Percentiles rank a stretch among this genome's conserved stretches.
These are phyloP conservation scores for Hypholoma fasciculare DNA, from an alignment of 768 basidiomycete genomes.

Conservation along the genomic window DNA sequence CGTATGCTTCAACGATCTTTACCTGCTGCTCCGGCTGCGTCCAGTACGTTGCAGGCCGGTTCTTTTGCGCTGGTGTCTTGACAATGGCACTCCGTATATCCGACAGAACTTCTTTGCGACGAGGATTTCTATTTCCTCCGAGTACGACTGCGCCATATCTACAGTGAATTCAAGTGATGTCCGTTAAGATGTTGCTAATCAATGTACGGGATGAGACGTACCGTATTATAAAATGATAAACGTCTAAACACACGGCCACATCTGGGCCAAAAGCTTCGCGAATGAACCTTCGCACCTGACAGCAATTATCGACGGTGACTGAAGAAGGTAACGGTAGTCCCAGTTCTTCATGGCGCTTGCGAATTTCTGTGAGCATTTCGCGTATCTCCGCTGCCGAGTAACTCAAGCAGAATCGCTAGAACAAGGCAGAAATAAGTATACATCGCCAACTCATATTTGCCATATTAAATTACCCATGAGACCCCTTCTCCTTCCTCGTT, in stretches of 20 bases:
- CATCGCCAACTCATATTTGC: no score
- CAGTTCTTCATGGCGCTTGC: not conserved
- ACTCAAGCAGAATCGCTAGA: slow-evolving; percentile 6
- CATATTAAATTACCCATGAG: slow-evolving; percentile 5
- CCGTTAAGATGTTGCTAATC: no score
- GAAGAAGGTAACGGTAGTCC: not conserved
- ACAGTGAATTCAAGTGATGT: no score
- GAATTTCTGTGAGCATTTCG: not conserved
- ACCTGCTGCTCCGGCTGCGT: not conserved
- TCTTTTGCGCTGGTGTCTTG: not conserved
- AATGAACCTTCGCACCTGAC: slow-evolving; percentile 4
- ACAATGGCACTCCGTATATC: slow-evolving; percentile 1
- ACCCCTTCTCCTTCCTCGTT: slow-evolving; percentile 7
- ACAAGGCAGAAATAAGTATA: no score
- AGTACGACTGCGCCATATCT: slow-evolving; percentile 3
- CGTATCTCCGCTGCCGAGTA: slow-evolving; percentile 3
- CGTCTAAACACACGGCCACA: not conserved
- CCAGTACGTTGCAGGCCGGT: not conserved
- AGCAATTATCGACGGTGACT: slow-evolving; percentile 10
- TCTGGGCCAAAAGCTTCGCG: not conserved
- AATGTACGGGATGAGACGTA: not conserved
- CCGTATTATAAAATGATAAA: slow-evolving; percentile 7
- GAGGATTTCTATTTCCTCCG: slow-evolving; percentile 1
- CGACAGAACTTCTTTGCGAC: not conserved
- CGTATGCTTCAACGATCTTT: not conserved